phyloP scores from a whole-genome alignment of 441 rosid species.

The Croton setiger region DNA sequence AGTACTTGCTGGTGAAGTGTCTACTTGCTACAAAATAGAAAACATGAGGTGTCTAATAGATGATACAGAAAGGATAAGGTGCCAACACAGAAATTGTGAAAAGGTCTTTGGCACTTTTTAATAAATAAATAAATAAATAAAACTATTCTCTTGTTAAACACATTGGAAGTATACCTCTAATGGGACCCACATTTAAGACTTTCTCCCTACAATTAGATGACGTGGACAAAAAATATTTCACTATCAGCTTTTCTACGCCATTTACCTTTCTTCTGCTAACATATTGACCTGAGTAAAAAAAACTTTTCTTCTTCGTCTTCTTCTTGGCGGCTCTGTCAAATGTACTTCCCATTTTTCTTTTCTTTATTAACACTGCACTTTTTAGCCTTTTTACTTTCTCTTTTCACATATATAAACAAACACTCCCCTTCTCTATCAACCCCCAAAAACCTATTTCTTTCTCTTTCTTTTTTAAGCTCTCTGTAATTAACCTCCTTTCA shows the following conservation, averaged over 20 bases:
- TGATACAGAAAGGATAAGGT: too few species aligned
- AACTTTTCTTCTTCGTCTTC: not conserved
- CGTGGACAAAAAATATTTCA: slow-evolving; percentile 54
- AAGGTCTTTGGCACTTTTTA: too few species aligned
- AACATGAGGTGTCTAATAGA: too few species aligned
- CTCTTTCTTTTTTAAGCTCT: not conserved
- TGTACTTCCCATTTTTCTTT: not conserved
- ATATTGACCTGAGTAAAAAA: too few species aligned
- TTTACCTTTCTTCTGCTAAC: too few species aligned
- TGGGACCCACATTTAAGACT: slow-evolving; percentile 30
- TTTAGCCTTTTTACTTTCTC: not conserved
- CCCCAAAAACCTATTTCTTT: slow-evolving; percentile 1
- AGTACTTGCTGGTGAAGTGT: too few species aligned
- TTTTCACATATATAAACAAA: not conserved
- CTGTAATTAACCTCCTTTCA: slow-evolving; percentile 11
- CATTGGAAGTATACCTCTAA: slow-evolving; percentile 32
- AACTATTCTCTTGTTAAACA: slow-evolving; percentile 24
- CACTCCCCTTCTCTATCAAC: slow-evolving; percentile 12
- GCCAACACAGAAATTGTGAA: too few species aligned
- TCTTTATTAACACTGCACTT: not conserved
- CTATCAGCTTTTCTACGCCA: slow-evolving; percentile 50
- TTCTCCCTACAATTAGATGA: slow-evolving; percentile 22
- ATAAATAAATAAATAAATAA: too few species aligned
- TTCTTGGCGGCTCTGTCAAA: slow-evolving; percentile 29
- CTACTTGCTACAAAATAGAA: too few species aligned